A percentile compares a stretch with the other conserved stretches of the same genome.
Evolutionary conservation across 768 basidiomycete species (phyloP).

Genomic region (Russula vinacea): DNA sequence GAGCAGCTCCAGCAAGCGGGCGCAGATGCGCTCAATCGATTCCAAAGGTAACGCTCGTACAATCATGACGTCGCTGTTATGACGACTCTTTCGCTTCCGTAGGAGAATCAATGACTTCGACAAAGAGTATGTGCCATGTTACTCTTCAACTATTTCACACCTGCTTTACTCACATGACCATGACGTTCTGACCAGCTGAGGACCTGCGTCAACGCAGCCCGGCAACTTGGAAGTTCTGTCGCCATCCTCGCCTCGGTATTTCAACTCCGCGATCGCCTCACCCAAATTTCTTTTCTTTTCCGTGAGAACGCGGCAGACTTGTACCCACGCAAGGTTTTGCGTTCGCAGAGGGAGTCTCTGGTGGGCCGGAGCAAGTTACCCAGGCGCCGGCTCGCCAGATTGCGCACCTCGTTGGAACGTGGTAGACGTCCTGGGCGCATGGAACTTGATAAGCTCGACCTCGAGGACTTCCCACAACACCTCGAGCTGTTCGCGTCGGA

Average conservation of each 20-base stretch:
- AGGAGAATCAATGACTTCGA: conserved; percentile 63
- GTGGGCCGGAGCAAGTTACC: conserved; percentile 40
- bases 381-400: conserved; percentile 38
- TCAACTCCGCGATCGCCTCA: conserved; percentile 65
- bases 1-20: conserved; percentile 66
- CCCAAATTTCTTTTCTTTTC: conserved; percentile 66
- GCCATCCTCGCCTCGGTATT: conserved; percentile 73
- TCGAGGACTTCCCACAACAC: conserved; percentile 65
- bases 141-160: conserved; percentile 19
- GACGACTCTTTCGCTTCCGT: conserved; percentile 5
- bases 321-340: conserved; percentile 64
- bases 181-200: conserved; percentile 48
- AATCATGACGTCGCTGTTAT: conserved; percentile 18
- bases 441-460: conserved; percentile 56
- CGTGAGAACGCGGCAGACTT: conserved; percentile 72
- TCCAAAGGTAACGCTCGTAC: conserved; percentile 49
- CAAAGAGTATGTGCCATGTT: conserved; percentile 48
- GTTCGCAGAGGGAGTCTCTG: conserved; percentile 41
- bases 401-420: conserved; percentile 42
- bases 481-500: conserved; percentile 60
- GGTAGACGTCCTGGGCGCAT: conserved; percentile 43
- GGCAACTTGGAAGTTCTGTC: conserved; percentile 73
- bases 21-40: conserved; percentile 60
- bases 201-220: conserved; percentile 74
- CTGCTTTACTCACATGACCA: conserved; percentile 6